A percentile compares a stretch with the other conserved stretches of the same genome.
Evolutionary conservation across 1,284 basidiomycete genomes (phyloP).

Genomic region (Moesziomyces sp.): DNA sequence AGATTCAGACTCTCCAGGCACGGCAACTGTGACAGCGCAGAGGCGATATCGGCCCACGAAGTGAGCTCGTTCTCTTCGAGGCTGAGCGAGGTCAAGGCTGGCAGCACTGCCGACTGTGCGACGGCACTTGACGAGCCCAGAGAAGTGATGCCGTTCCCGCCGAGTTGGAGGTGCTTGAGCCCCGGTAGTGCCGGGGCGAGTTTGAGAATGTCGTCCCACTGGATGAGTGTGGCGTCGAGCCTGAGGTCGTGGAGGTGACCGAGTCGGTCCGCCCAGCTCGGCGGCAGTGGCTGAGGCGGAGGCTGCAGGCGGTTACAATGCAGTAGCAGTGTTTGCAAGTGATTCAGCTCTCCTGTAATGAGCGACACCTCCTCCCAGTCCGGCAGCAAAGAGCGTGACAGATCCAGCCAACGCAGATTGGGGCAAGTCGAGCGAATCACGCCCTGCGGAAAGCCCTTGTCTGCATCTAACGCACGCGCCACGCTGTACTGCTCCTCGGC

Average conservation of each 20-base stretch:
- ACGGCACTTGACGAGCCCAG: neutral
- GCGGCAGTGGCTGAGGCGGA: constrained; percentile 56
- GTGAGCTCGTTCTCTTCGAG: constrained; percentile 78
- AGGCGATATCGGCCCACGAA: constrained; percentile 74
- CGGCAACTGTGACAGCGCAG: constrained; percentile 71
- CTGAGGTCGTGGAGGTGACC: constrained; percentile 75
- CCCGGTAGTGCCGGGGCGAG: constrained; percentile 74
- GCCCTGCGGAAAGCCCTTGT: constrained; percentile 71
- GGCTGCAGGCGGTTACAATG: constrained; percentile 64
- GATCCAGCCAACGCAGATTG: constrained; percentile 80
- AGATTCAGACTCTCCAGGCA: constrained; percentile 78
- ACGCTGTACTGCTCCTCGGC: constrained; percentile 66
- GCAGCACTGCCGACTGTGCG: constrained; percentile 7
- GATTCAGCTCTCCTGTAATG: constrained; percentile 76
- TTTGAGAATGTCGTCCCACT: constrained; percentile 74
- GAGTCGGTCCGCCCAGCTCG: constrained; percentile 71
- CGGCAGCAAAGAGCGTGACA: constrained; percentile 81
- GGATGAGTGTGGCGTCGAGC: constrained; percentile 78
- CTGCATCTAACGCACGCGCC: constrained; percentile 72
- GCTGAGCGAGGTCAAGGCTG: constrained; percentile 74
- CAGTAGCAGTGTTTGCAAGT: constrained; percentile 77
- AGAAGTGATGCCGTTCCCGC: constrained; percentile 76
- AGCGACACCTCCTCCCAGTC: constrained; percentile 78
- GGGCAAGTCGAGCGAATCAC: constrained; percentile 75
- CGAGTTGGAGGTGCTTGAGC: constrained; percentile 78